Evolutionary conservation across 1,139 yeast species (phyloP).

Genomic region (Taphrina betulina): DNA sequence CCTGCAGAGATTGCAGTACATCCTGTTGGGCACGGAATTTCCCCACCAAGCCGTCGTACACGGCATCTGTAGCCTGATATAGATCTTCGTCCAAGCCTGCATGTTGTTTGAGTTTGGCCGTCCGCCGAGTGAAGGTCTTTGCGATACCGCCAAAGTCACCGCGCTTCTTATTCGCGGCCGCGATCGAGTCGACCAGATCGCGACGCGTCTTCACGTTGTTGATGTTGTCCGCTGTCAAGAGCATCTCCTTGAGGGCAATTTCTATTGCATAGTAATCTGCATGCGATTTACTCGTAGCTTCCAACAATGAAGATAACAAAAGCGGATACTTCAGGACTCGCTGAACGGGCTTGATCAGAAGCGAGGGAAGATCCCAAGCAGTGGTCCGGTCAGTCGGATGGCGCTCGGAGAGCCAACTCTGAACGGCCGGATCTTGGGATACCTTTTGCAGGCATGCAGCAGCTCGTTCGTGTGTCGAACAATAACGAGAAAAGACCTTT

Average conservation of each 20-base stretch:
- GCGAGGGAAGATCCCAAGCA: conserved; percentile 49
- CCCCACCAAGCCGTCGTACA: conserved; percentile 14
- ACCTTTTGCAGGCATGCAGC: conserved; percentile 25
- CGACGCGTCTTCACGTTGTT: conserved; percentile 39
- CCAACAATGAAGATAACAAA: conserved; percentile 40
- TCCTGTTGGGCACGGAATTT: conserved; percentile 14
- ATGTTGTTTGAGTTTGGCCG: conserved; percentile 16
- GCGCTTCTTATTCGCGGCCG: conserved; percentile 10
- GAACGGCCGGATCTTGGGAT: conserved; percentile 40
- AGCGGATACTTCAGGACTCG: conserved; percentile 48
- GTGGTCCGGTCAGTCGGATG: conserved; percentile 41
- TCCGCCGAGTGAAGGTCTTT: conserved; percentile 31
- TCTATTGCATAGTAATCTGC: conserved; percentile 43
- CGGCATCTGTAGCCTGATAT: not conserved
- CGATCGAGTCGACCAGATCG: conserved; percentile 17
- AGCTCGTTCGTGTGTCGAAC: conserved; percentile 33
- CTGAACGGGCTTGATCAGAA: conserved; percentile 50
- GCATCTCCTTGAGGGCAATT: conserved; percentile 41
- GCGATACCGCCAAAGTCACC: conserved; percentile 28
- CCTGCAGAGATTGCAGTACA: conserved; percentile 3
- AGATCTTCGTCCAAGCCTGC: conserved; percentile 12
- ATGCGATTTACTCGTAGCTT: conserved; percentile 42
- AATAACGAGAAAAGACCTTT: conserved; percentile 33
- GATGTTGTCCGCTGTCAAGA: conserved; percentile 42
- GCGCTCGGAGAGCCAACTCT: conserved; percentile 43